phyloP scores from a whole-genome alignment of 2,329 filamentous ascomycete species.

The Trichoderma endophyticum region DNA sequence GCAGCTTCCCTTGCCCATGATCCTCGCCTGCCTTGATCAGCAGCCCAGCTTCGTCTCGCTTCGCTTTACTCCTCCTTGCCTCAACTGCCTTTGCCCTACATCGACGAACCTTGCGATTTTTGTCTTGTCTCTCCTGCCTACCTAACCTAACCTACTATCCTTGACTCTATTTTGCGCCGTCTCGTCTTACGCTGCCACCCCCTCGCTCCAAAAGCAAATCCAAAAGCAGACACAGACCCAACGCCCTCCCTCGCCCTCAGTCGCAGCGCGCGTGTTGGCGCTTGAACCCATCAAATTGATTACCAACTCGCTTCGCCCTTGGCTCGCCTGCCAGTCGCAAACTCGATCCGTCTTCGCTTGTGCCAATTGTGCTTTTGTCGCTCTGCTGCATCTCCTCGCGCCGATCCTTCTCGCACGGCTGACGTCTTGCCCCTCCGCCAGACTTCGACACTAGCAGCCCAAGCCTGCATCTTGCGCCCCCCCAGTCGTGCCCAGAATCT shows the following conservation, averaged over 20 bases:
- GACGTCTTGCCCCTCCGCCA: slow-evolving; percentile 19
- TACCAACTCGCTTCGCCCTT: not conserved
- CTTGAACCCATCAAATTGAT: not conserved
- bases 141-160: not conserved
- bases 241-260: not conserved
- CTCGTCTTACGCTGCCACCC: slow-evolving; percentile 1
- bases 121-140: not conserved
- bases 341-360: not conserved
- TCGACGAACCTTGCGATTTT: not conserved
- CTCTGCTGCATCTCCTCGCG: not conserved
- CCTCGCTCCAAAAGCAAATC: not conserved
- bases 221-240: not conserved
- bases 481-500: slow-evolving; percentile 15
- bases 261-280: not conserved
- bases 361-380: not conserved
- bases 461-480: slow-evolving; percentile 13
- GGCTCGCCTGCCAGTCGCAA: not conserved
- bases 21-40: not conserved
- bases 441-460: not conserved
- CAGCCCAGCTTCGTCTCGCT: not conserved
- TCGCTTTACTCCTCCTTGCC: not conserved
- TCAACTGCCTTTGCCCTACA: not conserved
- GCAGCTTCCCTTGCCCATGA: slow-evolving; percentile 1
- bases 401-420: slow-evolving; percentile 18
- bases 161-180: not conserved